Conservation (phyloP, 2,329 filamentous ascomycete genomes). For the Aspergillus neoniger region DNA sequence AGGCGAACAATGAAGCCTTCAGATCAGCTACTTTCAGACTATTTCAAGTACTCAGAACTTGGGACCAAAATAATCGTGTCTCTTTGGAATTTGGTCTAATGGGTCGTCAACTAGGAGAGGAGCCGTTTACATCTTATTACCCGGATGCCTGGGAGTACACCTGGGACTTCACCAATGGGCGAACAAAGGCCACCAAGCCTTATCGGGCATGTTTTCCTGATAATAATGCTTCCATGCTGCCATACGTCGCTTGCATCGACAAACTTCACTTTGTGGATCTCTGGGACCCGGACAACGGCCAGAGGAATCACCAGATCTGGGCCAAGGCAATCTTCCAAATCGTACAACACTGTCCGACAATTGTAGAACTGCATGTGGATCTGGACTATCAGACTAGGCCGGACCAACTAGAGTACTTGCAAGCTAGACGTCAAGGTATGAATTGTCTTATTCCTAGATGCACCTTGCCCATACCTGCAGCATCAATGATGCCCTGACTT, state of each 20-base stretch:
- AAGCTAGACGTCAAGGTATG: not conserved
- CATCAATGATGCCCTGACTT: too few relatives aligned
- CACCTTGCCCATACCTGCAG: too few relatives aligned
- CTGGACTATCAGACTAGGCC: not conserved
- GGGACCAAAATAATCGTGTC: conserved; percentile 9
- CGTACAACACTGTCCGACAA: not conserved
- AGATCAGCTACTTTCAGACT: not conserved
- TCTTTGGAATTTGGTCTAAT: conserved; percentile 5
- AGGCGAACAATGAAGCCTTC: conserved; percentile 18
- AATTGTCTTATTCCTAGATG: not conserved
- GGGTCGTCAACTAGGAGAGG: conserved; percentile 8
- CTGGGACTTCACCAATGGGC: not conserved
- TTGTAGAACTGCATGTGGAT: not conserved
- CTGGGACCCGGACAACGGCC: not conserved
- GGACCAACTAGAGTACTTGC: not conserved
- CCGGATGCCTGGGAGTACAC: not conserved
- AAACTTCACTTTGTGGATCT: not conserved
- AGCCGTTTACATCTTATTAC: conserved; percentile 10
- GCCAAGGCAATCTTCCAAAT: not conserved
- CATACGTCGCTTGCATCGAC: conserved; percentile 6
- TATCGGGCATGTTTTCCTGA: conserved; percentile 19
- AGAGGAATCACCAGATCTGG: not conserved
- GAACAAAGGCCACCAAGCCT: conserved; percentile 5
- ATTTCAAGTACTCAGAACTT: conserved; percentile 12
- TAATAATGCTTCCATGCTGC: conserved; percentile 1